Base-by-base conservation (phyloP, 2,329 filamentous ascomycete genomes). In the Arthrinium phaeospermum region DNA sequence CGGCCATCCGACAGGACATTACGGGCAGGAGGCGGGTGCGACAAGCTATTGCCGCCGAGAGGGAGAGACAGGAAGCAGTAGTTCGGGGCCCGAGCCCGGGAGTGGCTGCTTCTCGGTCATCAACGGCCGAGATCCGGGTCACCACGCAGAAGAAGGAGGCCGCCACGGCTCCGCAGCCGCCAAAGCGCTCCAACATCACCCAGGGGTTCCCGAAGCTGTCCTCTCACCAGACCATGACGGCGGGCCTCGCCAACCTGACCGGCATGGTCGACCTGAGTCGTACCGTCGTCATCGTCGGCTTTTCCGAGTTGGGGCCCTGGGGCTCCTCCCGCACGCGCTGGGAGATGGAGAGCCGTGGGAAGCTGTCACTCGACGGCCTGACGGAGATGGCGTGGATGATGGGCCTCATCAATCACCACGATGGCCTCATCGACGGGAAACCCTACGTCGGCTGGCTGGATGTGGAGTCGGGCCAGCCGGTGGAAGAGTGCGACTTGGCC, bases 371-470 rank as follows among this genome's bases (percentile, higher is more conserved):
- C 14, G 96, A 98, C 83, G 96, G 96, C 44, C 98, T 96, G 79
- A 92, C 99, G 73, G 96, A 99, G 85, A 99, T 99, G 96, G 95
- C 96, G 41, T 99, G 96, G 96, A 94, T 99, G 83, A 99, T 98
- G 95, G 96, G 96, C 80, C 91, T 98, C 73, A 98, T 99, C 86
- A 98, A 96, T 88, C 97, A 99, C 24, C 94, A 98, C 87, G 98
- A 98, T 78, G 96, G 96, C 24, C 91, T 92, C 46, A 90, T 98
- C 81, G 98, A 98, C 87, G 96, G 96, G 82, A 93, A 97, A 86
- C 93, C 93, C 75, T 98, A 98, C 86, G 94, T 96, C 76, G 96
- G 96, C 77, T 99, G 94, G 94, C 94, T 99, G 72, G 96, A 99
- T 80, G 89, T 91, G 81, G 98, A 98, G 89, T 92, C 94, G 70